Base-by-base conservation (phyloP, 768 basidiomycete species). In the Trametes punicea region DNA sequence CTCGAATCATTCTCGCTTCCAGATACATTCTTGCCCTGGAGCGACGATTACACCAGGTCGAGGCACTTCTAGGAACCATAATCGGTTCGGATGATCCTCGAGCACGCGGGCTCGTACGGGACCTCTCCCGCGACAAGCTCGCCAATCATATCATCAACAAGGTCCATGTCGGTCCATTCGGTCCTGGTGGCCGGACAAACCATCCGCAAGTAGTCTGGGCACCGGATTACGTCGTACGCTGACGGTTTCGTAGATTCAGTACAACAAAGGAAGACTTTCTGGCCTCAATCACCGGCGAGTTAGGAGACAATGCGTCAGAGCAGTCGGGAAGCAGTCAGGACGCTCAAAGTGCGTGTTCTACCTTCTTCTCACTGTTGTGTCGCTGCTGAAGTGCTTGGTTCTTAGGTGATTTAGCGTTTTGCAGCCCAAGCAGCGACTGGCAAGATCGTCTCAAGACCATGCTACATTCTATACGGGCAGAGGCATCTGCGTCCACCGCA, bases 1-100 rank as follows among this genome's bases (percentile, higher is more conserved):
- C 18, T 27, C 39, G 16, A 8, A 29, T 45, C 40, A 30, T 39
- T 31, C 27, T 27, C 23, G 18, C 23, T 16, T 18, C 18, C 39
- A 66, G 74, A 23, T 78, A 78, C 64, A 74, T 77, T 55, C 70
- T 74, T 51, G 74, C 74, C 29, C 69, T 77, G 45, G 75, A 77
- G 63, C 69, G 71, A 10, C 69, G 74, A 8, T 64, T 77, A 25
- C 76, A 77, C 59, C 71, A 77, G 42, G 72, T 76, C 50, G 76
- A 78, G 60, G 74, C 75, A 1, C 65, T 77, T 18, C 64, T 78
- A 18, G 76, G 76, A 20, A 71, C 72, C 9, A 69, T 77, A 27
- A 68, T 76, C 27, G 65, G 68, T 20, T 72, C 73, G 11, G 66
- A 71, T 30, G 76, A 77, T 55, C 68, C 70, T 11, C 67, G 77